Evolutionary conservation across 129 eudicot species (phyloP), one percentile per base, ranked within the genome.

Genomic region (Ambrosia trifida): DNA sequence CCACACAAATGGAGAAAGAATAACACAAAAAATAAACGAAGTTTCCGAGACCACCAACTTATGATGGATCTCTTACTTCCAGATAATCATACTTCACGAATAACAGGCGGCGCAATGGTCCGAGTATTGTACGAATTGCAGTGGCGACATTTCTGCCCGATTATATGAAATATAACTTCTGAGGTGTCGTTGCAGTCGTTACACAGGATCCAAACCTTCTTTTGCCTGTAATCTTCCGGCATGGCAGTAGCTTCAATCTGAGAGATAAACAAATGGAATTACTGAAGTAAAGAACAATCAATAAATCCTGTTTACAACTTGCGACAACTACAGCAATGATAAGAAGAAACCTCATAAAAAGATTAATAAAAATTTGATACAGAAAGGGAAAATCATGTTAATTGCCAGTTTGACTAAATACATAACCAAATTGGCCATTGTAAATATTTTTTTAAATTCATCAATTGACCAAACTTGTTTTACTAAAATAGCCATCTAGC

Each of bases 181-280:
- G 96, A 85, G 1, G 97, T 90, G 69, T 88, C 97, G 30, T 90
- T 90, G 89, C 99, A 95, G 83, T 95, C 99, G 5, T 95, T 95
- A 59, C 99, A 95, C 7, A 95, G 76, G 70, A 95, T 95, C 99
- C 99, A 95, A 36, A 89, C 93, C 96, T 95, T 95, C 89, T 81
- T 88, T 72, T 86, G 72, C 78, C 99, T 87, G 72, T 84, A 88
- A 65, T 84, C 91, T 54, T 90, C 97, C 14, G 96, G 99, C 99
- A 95, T 95, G 45, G 74, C 77, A 2, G 97, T 95, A 12, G 87
- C 91, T 81, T 87, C 96, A 70, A 90, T 86, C 99, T 95, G 86
- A 68, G 51, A 76, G 49, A 72, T n/a, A 16, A 65, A 79, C 4
- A 41, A 79, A 64, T 18, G 2, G 19, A 45, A 24, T 47, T 16